Percentiles rank a stretch among this genome's conserved stretches.
phyloP scores from a whole-genome alignment of 768 basidiomycete species.

The Suillus weaverae region DNA sequence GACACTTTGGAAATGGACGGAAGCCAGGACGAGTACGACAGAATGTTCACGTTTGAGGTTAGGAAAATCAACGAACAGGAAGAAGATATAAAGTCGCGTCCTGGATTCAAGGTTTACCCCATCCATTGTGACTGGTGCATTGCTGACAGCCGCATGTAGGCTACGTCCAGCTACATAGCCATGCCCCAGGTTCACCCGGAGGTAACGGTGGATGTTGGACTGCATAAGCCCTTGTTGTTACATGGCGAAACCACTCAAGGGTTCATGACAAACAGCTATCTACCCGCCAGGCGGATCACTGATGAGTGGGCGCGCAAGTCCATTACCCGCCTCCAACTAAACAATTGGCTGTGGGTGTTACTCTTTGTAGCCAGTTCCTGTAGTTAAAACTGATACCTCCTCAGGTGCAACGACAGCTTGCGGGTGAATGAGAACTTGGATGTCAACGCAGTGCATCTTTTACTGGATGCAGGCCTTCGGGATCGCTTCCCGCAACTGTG shows the following conservation, averaged over 20 bases:
- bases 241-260: conserved; percentile 43
- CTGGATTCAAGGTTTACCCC: conserved; percentile 46
- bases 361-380: background rate
- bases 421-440: conserved; percentile 23
- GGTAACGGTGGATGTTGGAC: conserved; percentile 6
- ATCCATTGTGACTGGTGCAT: background rate
- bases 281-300: conserved; percentile 8
- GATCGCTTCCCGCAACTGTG: conserved; percentile 26
- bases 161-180: conserved; percentile 14
- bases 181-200: conserved; percentile 13
- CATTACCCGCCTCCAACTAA: conserved; percentile 16
- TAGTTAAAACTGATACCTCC: background rate
- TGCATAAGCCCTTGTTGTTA: conserved; percentile 32
- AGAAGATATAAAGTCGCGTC: conserved; percentile 43
- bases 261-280: conserved; percentile 36
- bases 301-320: conserved; percentile 4
- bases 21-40: conserved; percentile 43
- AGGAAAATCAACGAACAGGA: conserved; percentile 55
- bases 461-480: conserved; percentile 30
- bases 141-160: conserved; percentile 8
- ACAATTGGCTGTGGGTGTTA: conserved; percentile 20
- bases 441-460: conserved; percentile 25
- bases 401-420: conserved; percentile 26
- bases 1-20: conserved; percentile 25
- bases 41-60: conserved; percentile 55